Percentiles rank a stretch among this genome's conserved stretches.
Evolutionary conservation across 108 stramenopile species (phyloP).

Genomic region (Fragilaria radians): DNA sequence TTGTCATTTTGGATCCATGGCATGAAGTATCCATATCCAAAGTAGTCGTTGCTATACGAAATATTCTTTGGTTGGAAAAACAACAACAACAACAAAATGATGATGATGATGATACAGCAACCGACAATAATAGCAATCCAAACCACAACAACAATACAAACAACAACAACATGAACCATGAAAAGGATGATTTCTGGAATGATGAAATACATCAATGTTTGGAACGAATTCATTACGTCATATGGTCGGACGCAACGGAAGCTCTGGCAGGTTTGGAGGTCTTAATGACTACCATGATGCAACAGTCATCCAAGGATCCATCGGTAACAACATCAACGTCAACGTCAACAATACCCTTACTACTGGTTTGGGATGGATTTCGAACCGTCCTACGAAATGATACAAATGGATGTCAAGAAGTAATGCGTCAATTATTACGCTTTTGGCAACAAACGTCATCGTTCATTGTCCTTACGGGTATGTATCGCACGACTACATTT

Average conservation of each 20-base stretch:
- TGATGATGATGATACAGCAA: too few relatives aligned
- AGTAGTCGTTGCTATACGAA: not conserved
- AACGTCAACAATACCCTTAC: not conserved
- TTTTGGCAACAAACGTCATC: not conserved
- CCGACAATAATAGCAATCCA: too few relatives aligned
- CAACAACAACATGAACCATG: too few relatives aligned
- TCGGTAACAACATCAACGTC: not conserved
- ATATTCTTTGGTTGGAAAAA: too few relatives aligned
- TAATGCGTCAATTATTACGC: not conserved
- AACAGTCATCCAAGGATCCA: not conserved
- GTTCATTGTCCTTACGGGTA: not conserved
- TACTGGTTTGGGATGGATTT: not conserved
- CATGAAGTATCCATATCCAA: not conserved
- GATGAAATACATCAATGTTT: too few relatives aligned
- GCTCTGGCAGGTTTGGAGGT: not conserved
- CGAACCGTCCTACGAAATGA: not conserved
- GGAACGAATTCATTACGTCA: not conserved
- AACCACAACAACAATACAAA: too few relatives aligned
- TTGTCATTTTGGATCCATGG: not conserved
- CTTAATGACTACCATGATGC: too few relatives aligned
- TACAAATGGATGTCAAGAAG: not conserved
- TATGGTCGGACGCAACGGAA: not conserved
- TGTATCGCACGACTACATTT: too few relatives aligned
- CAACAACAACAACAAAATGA: too few relatives aligned
- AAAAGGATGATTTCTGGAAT: too few relatives aligned